A percentile compares a stretch with the other conserved stretches of the same genome.
Conservation (phyloP, 495 filamentous ascomycete species). For the Neurospora sp. region DNA sequence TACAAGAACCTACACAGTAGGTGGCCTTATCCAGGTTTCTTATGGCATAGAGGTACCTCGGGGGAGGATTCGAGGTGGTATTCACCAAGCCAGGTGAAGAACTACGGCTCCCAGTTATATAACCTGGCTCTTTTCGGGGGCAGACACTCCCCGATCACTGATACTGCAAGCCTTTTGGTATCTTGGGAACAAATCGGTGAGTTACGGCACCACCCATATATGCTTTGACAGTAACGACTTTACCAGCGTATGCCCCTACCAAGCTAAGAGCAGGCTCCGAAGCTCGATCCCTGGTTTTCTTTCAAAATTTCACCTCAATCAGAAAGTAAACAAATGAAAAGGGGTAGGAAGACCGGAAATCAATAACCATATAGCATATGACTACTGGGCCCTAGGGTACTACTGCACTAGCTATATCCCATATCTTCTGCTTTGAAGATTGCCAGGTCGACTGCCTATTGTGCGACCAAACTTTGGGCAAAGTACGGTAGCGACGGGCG, state of each 20-base stretch:
- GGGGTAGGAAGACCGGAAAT: too few relatives aligned
- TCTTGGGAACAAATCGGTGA: neutral
- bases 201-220: neutral
- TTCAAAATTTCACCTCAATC: neutral
- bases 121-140: neutral
- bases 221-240: neutral
- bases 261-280: neutral
- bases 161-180: neutral
- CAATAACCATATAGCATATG: neutral
- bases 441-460: neutral
- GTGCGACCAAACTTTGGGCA: neutral
- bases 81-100: neutral
- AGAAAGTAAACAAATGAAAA: neutral
- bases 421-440: neutral
- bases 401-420: neutral
- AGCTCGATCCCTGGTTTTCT: neutral
- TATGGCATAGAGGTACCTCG: neutral
- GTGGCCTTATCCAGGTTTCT: neutral
- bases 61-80: neutral
- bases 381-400: neutral
- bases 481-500: neutral
- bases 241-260: neutral
- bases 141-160: neutral
- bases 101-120: neutral
- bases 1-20: neutral